Percentiles rank a stretch among this genome's conserved stretches.
Evolutionary conservation across 2,329 filamentous ascomycete genomes (phyloP).

Genomic region (Didymella pinodella): DNA sequence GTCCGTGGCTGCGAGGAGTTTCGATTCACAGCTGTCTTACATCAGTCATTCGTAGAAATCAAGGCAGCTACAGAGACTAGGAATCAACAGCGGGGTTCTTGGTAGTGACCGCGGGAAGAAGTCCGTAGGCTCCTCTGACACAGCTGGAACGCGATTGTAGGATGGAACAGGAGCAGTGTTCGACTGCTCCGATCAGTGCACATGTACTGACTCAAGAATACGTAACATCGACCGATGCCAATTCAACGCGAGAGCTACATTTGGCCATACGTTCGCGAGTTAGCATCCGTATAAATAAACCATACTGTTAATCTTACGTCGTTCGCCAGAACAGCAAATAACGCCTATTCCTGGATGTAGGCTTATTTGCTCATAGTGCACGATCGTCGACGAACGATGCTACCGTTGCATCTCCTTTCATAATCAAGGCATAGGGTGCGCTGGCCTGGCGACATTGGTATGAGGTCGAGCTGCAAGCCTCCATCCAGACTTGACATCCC

Average conservation of each 20-base stretch:
- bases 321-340: background rate
- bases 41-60: background rate
- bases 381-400: background rate
- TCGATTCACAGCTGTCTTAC: background rate
- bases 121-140: background rate
- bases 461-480: conserved; percentile 6
- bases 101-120: background rate
- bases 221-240: background rate
- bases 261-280: background rate
- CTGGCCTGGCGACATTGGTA: background rate
- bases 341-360: background rate
- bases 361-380: background rate
- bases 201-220: background rate
- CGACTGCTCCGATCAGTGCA: background rate
- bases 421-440: background rate
- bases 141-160: background rate
- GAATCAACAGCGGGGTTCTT: background rate
- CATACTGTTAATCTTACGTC: background rate
- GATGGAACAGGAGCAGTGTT: background rate
- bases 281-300: background rate
- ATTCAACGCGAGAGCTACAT: background rate
- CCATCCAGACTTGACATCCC: conserved; percentile 9
- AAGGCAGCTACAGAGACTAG: background rate
- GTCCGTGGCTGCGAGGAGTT: conserved; percentile 6
- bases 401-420: conserved; percentile 1